Base-by-base conservation (phyloP, 257 asterid genomes). In the Penstemon barbatus region DNA sequence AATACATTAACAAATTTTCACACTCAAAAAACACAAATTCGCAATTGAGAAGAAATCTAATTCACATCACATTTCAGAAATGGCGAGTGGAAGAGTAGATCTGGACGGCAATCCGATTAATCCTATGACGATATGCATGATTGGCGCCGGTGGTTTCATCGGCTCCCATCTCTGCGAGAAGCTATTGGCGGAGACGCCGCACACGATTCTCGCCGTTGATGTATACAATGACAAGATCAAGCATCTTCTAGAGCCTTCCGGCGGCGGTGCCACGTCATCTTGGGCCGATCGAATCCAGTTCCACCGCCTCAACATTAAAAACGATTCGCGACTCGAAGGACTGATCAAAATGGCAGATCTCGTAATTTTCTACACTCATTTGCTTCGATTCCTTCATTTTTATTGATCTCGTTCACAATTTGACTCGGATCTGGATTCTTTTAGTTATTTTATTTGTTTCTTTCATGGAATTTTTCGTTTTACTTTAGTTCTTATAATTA, bases 261-360 rank as follows among this genome's bases (percentile, higher is more conserved):
- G 33, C 2, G 33, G 33, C 33, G 33, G 33, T 2, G 33, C 33
- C 33, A 25, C 33, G 33, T 5, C 57, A 11, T 7, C 19, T 0
- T 43, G 18, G 8, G 71, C 72, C n/a, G 85, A 77, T 53, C 83
- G 89, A 62, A 88, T 92, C 74, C 91, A 87, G 78, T 92, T 92
- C 79, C 95, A 92, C 83, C 95, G 97, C 46, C 73, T 92, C 80
- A 92, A 92, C 74, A 90, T 92, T 38, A 92, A 90, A 85, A 90
- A 84, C 58, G 98, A 92, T 66, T 90, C 98, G 60, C 91, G 98
- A 74, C 98, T 90, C 57, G 97, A 92, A 88, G 97, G 98, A 70
- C 94, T 92, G 76, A 90, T 92, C 71, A 83, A 87, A 70, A 88
- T 86, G 97, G 89, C 98, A 72, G 98, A 92, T 92, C 98, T 92